Conservation (phyloP, 2,329 filamentous ascomycete genomes). For the Lomentospora prolificans region DNA sequence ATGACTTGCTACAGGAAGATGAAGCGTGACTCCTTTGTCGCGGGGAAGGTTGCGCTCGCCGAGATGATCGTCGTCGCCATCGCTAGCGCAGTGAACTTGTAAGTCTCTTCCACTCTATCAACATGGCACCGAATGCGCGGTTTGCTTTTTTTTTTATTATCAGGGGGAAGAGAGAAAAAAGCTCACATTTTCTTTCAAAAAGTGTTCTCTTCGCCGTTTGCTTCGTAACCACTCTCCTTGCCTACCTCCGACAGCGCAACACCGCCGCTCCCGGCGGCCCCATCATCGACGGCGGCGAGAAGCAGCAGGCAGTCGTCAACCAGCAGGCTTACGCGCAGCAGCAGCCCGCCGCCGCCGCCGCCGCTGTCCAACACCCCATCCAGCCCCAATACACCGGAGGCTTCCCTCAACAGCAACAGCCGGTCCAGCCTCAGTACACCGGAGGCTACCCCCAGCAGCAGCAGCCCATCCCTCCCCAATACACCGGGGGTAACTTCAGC, state of each 20-base stretch:
- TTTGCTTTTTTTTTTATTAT: constrained; percentile 5
- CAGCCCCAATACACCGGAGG: constrained; percentile 16
- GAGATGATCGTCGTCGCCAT: constrained; percentile 31
- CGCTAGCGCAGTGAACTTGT: constrained; percentile 33
- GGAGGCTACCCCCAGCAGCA: neutral
- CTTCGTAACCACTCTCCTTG: constrained; percentile 25
- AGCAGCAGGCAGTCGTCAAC: constrained; percentile 9
- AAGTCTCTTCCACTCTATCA: constrained; percentile 12
- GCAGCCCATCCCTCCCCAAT: neutral
- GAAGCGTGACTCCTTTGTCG: constrained; percentile 19
- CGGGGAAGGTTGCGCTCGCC: constrained; percentile 24
- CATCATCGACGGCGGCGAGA: constrained; percentile 24
- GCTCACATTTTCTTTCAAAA: neutral
- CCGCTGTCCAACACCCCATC: neutral
- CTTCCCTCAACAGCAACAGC: neutral
- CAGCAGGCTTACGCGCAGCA: constrained; percentile 15
- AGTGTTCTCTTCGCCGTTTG: constrained; percentile 29
- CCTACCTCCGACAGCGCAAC: constrained; percentile 27
- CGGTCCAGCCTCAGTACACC: constrained; percentile 4
- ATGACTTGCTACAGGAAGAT: constrained; percentile 24
- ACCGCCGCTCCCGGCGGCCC: constrained; percentile 15
- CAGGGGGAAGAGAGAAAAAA: neutral
- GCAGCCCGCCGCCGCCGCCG: neutral
- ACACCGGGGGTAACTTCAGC: neutral
- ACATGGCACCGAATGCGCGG: neutral